phyloP scores from a whole-genome alignment of 345 rosid species.

The Citrus mangshanensis region DNA sequence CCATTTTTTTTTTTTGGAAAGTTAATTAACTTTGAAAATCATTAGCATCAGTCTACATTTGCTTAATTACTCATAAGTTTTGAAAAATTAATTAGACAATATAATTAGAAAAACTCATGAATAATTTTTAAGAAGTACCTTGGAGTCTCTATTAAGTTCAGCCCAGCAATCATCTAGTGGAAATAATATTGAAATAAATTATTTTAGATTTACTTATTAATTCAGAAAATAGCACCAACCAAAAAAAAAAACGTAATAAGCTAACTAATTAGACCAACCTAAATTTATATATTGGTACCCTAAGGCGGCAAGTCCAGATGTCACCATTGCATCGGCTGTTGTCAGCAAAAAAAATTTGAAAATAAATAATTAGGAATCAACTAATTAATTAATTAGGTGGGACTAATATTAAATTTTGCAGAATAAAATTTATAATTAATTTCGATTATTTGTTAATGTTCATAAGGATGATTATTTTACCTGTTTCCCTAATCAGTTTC shows the following conservation, averaged over 20 bases:
- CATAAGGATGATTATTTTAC: constrained; percentile 9
- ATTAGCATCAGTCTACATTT: not conserved
- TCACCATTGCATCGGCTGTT: constrained; percentile 50
- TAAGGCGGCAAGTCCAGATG: constrained; percentile 40
- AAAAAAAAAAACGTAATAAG: not conserved
- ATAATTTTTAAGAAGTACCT: constrained; percentile 10
- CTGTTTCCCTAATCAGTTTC: constrained; percentile 44
- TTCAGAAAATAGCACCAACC: not conserved
- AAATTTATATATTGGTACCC: constrained; percentile 48
- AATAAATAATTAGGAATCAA: not conserved
- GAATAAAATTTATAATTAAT: not conserved
- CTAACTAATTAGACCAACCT: not conserved
- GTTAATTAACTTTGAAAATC: not conserved
- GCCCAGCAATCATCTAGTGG: constrained; percentile 51
- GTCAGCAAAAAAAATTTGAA: not conserved
- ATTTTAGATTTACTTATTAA: not conserved
- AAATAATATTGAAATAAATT: not conserved
- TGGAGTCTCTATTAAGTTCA: constrained; percentile 38
- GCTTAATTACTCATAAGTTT: not conserved
- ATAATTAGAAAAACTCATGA: not conserved
- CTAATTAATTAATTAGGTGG: no score
- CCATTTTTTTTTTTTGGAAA: not conserved
- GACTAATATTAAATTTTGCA: not conserved
- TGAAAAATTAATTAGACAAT: not conserved
- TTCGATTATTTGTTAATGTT: not conserved